Evolutionary conservation across 2,329 filamentous ascomycete genomes (phyloP).

Genomic region (Ophiostoma sp.): DNA sequence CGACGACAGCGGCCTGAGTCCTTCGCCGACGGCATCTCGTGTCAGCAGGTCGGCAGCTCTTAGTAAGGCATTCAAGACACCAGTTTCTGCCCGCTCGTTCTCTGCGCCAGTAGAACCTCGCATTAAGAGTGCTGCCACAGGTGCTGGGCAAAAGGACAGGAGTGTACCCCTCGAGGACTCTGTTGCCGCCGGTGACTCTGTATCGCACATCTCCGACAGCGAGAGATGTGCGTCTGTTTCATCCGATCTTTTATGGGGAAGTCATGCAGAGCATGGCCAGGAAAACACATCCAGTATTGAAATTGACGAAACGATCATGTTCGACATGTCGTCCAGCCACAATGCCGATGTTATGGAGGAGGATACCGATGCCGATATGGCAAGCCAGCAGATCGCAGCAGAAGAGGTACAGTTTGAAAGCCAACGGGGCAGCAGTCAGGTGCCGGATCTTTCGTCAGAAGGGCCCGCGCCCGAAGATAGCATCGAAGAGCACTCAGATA

Average conservation of each 20-base stretch:
- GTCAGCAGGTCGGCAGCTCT: slow-evolving; percentile 4
- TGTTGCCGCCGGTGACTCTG: background rate
- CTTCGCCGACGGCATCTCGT: slow-evolving; percentile 19
- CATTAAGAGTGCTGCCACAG: background rate
- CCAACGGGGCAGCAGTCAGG: background rate
- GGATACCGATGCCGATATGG: background rate
- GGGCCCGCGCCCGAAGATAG: too few species aligned
- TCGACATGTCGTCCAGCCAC: background rate
- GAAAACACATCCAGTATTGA: background rate
- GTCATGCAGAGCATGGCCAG: background rate
- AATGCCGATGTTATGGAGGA: background rate
- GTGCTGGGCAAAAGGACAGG: background rate
- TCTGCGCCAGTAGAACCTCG: slow-evolving; percentile 6
- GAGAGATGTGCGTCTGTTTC: background rate
- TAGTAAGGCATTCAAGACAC: slow-evolving; percentile 3
- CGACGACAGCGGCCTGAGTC: background rate
- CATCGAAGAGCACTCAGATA: too few species aligned
- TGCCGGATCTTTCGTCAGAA: background rate
- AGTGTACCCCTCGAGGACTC: background rate
- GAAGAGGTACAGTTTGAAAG: background rate
- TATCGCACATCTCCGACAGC: background rate
- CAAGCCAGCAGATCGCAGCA: background rate
- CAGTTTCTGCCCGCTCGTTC: background rate
- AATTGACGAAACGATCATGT: background rate
- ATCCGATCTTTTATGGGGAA: background rate